Percentiles rank a stretch among this genome's conserved stretches.
phyloP scores from a whole-genome alignment of 148 eudicot genomes.

The Fagopyrum homotropicum region DNA sequence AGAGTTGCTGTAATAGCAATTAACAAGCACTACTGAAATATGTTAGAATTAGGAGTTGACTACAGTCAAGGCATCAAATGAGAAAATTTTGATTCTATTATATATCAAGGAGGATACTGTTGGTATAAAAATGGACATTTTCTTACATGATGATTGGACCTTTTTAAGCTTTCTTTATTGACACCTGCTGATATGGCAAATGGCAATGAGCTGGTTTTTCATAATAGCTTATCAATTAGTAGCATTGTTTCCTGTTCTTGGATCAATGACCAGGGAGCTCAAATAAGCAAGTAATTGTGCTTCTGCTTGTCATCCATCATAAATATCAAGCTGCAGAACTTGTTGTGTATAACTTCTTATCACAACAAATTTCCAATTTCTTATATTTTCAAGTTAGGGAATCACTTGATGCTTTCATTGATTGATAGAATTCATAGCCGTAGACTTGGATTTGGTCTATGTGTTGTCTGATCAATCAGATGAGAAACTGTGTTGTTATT shows the following conservation, averaged over 20 bases:
- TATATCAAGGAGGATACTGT: not conserved
- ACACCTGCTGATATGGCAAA: not conserved
- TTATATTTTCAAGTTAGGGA: not conserved
- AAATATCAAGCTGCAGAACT: not conserved
- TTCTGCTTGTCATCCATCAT: not conserved
- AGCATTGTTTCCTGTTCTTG: not conserved
- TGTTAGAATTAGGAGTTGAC: not conserved
- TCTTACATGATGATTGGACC: not conserved
- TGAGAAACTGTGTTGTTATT: not conserved
- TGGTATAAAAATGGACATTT: not conserved
- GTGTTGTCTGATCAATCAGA: not conserved
- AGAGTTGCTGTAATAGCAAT: not conserved
- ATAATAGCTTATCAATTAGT: not conserved
- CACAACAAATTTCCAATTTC: not conserved
- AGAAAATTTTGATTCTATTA: no score
- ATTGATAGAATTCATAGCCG: not conserved
- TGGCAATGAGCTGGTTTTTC: not conserved
- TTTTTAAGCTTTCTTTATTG: not conserved
- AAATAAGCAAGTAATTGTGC: not conserved
- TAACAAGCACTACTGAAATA: not conserved
- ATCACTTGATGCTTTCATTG: not conserved
- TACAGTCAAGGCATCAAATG: no score
- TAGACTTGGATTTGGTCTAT: not conserved
- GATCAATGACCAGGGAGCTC: not conserved
- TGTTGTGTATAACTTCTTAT: not conserved